Evolutionary conservation across 345 rosid species (phyloP).

Genomic region (Boechera stricta): DNA sequence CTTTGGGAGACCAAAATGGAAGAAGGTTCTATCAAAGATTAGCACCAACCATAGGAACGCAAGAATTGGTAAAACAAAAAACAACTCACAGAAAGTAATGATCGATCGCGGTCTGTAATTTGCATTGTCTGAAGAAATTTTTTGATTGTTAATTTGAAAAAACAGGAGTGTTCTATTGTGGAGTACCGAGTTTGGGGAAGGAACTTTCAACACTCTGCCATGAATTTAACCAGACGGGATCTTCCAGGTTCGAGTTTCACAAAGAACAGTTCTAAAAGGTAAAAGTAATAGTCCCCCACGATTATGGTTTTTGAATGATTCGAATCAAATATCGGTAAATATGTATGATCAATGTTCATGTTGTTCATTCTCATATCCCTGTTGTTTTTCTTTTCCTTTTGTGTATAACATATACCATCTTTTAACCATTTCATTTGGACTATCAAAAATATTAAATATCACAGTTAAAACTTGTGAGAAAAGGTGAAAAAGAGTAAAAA

Average conservation of each 20-base stretch:
- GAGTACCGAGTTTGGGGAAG: conserved; percentile 41
- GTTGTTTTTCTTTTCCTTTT: not conserved
- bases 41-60: conserved; percentile 36
- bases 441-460: not conserved
- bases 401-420: conserved; percentile 1
- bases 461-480: not conserved
- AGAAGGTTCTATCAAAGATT: conserved; percentile 43
- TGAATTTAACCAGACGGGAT: conserved; percentile 41
- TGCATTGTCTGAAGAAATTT: not conserved
- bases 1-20: conserved; percentile 50
- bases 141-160: conserved; percentile 5
- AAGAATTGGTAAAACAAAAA: conserved; percentile 36
- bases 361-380: conserved; percentile 9
- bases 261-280: conserved; percentile 40
- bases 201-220: conserved; percentile 43
- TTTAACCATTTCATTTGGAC: conserved; percentile 1
- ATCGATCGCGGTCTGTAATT: not conserved
- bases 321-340: conserved; percentile 3
- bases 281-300: not conserved
- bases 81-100: not conserved
- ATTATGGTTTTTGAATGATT: conserved; percentile 3
- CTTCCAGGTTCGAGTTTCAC: conserved; percentile 43
- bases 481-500: not conserved
- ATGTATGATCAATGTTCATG: conserved; percentile 6
- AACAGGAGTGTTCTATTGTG: conserved; percentile 48